Base-by-base conservation (phyloP, 768 basidiomycete species). In the Xerocomellus chrysenteron region DNA sequence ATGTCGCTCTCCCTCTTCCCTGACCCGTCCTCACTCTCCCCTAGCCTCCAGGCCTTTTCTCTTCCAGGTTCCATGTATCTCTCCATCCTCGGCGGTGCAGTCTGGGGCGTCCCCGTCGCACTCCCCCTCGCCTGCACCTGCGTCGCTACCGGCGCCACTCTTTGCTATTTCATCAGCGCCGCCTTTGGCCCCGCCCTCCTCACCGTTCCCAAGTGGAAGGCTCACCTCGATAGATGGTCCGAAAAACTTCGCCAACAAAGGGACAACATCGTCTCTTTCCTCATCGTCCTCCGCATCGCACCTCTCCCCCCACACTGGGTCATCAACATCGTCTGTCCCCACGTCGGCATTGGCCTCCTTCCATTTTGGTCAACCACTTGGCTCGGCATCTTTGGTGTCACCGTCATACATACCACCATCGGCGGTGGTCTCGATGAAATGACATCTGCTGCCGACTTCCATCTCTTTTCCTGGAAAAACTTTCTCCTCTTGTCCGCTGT, bases 1-100 rank as follows among this genome's bases (percentile, higher is more conserved):
- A 63, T 60, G 92, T 82, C 40, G 50, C 50, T 35, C 53, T 59
- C 11, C 59, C 35, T 48, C 46, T 43, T n/a, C 26, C 47, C 24
- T 16, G 5, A 16, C 50, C 30, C 24, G 32, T 35, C n/a, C 54
- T 67, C 54, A 61, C 59, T 44, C 42, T 41, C 56, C 21, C 50
- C 12, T 67, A 96, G 94, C 74, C 79, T 98, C 8, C 95, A 98
- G 78, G 93, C 94, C 0, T 98, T 98, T 74, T 95, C 94, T 8
- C 81, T 98, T 14, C 95, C 96, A 0, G 95, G 95, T 1, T 96
- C 94, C 42, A 96, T 98, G 94, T 98, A 98, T 69, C 83, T 98
- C 47, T 94, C 94, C 51, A 97, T 98, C 65, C 85, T 98, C 13
- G 94, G 91, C 19, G 96, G 96, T 35, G 96, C 96, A 1, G 90